phyloP scores from a whole-genome alignment of 805 yeast genomes.

The Candida fluviatilis region DNA sequence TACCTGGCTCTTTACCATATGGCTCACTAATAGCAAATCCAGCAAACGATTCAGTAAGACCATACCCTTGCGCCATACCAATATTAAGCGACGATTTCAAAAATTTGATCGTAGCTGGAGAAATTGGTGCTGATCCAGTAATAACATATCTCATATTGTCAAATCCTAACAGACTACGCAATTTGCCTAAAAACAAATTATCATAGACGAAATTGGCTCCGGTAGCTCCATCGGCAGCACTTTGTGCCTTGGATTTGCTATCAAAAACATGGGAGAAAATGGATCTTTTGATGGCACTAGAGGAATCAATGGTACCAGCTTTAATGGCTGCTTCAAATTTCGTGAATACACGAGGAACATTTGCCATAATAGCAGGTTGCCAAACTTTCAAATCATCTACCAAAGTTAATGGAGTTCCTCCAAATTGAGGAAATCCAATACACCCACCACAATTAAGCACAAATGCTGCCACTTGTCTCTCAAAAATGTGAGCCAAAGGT shows the following conservation, averaged over 20 bases:
- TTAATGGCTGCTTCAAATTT: constrained; percentile 26
- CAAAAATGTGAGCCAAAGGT: constrained; percentile 59
- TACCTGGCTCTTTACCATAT: constrained; percentile 39
- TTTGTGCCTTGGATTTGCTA: constrained; percentile 22
- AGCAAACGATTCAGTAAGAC: constrained; percentile 64
- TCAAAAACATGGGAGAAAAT: constrained; percentile 20
- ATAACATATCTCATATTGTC: constrained; percentile 20
- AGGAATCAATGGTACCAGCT: constrained; percentile 16
- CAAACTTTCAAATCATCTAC: constrained; percentile 25
- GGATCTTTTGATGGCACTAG: constrained; percentile 7
- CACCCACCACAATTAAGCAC: constrained; percentile 45
- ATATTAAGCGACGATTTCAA: constrained; percentile 56
- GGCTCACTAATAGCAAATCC: constrained; percentile 41
- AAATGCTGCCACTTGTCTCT: constrained; percentile 43
- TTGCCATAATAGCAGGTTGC: constrained; percentile 25
- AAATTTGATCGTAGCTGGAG: constrained; percentile 57
- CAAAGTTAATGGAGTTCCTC: constrained; percentile 24
- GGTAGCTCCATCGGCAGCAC: constrained; percentile 34
- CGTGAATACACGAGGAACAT: constrained; percentile 39
- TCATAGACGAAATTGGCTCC: constrained; percentile 35
- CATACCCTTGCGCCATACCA: constrained; percentile 66
- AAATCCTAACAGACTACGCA: constrained; percentile 29
- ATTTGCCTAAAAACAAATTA: constrained; percentile 32
- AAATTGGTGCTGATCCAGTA: constrained; percentile 68
- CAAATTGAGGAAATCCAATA: constrained; percentile 47